These are phyloP conservation scores for Linum usitatissimum DNA, from an alignment of 345 rosid species.

Conservation along the genomic window DNA sequence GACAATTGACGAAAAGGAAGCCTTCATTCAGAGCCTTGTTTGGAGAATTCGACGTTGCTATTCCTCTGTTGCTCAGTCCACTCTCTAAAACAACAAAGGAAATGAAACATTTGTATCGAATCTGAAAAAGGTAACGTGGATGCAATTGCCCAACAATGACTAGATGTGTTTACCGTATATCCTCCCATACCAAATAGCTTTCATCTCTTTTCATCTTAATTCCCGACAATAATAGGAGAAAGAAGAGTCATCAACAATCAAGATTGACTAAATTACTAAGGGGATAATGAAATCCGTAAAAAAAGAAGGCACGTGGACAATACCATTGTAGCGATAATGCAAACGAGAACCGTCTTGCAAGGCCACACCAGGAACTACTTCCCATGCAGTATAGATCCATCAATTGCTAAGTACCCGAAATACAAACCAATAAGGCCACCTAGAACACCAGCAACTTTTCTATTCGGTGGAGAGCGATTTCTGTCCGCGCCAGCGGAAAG, in stretches of 20 bases:
- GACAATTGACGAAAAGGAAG: constrained; percentile 31
- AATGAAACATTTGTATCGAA: no score
- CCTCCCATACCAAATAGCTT: no score
- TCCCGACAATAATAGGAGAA: no score
- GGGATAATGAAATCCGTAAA: not conserved
- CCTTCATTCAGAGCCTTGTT: constrained; percentile 32
- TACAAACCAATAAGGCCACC: constrained; percentile 41
- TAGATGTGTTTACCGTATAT: no score
- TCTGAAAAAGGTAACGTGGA: no score
- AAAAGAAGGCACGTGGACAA: not conserved
- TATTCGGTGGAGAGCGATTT: no score
- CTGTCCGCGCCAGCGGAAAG: no score
- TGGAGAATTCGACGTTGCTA: constrained; percentile 20
- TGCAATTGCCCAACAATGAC: no score
- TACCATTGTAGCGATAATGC: constrained; percentile 71
- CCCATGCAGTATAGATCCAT: constrained; percentile 57
- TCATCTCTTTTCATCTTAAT: no score
- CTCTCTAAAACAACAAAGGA: constrained; percentile 12
- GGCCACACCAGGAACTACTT: constrained; percentile 49
- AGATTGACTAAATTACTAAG: no score
- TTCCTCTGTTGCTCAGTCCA: constrained; percentile 32
- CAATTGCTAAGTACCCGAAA: constrained; percentile 55
- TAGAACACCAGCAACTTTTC: no score
- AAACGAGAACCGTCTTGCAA: constrained; percentile 63
- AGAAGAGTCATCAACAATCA: no score